Evolutionary conservation across 176 grass and related monocot genomes (phyloP).

Genomic region (Rhynchospora breviuscula): DNA sequence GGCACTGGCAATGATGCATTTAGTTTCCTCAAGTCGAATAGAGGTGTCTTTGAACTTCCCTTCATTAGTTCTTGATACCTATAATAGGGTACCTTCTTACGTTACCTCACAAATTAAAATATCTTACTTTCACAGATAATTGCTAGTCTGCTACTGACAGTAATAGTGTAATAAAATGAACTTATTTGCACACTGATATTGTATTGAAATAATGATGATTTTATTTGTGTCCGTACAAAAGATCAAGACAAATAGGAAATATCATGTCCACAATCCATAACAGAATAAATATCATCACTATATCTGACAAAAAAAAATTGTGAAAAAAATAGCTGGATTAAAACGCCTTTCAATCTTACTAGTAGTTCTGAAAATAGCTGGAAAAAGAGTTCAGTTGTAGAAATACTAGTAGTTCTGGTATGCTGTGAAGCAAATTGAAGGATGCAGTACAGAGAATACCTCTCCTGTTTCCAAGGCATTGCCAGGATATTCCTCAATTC

Average conservation of each 20-base stretch:
- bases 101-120: conserved; percentile 6
- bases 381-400: neutral
- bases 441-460: neutral
- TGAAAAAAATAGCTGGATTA: neutral
- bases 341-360: neutral
- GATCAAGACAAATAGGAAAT: neutral
- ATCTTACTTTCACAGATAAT: neutral
- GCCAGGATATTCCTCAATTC: neutral
- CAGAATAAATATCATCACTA: neutral
- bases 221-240: neutral
- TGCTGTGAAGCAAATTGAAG: neutral
- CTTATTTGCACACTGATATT: neutral
- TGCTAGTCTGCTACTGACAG: neutral
- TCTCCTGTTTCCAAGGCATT: neutral
- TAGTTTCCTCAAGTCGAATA: conserved; percentile 73
- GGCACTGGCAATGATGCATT: conserved; percentile 74
- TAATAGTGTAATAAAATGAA: neutral
- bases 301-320: neutral
- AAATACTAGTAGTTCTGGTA: neutral
- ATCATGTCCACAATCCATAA: neutral
- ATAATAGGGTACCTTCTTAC: conserved; percentile 16
- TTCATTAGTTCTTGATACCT: conserved; percentile 88
- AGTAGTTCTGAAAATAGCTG: no score
- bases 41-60: conserved; percentile 60
- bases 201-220: neutral